These are phyloP conservation scores for Saraca asoca DNA, from an alignment of 331 rosid genomes.

Conservation along the genomic window DNA sequence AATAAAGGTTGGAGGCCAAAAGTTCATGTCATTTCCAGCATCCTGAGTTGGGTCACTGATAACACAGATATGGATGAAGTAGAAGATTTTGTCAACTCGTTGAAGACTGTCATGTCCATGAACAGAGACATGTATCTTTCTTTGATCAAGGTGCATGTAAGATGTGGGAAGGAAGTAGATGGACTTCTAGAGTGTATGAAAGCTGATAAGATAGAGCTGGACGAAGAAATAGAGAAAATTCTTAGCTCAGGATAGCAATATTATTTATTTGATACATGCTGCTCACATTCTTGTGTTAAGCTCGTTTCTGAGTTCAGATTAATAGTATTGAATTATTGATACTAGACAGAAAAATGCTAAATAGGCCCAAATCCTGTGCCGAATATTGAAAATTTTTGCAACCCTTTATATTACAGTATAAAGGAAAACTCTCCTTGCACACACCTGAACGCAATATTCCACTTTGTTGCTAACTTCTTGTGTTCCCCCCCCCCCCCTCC, in stretches of 20 bases:
- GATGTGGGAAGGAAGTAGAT: conserved; percentile 49
- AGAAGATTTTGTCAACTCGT: conserved; percentile 53
- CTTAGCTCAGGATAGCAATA: conserved; percentile 33
- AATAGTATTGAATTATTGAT: too few relatives aligned
- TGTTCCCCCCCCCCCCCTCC: too few relatives aligned
- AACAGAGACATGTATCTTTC: conserved; percentile 54
- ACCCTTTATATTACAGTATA: too few relatives aligned
- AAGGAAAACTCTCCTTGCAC: too few relatives aligned
- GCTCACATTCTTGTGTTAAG: too few relatives aligned
- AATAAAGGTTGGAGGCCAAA: conserved; percentile 74
- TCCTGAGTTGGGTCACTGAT: conserved; percentile 53
- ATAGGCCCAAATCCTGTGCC: too few relatives aligned
- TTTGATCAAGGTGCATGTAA: conserved; percentile 48
- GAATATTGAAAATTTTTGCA: too few relatives aligned
- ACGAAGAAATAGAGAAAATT: conserved; percentile 39
- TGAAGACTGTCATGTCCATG: conserved; percentile 54
- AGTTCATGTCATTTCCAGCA: conserved; percentile 38
- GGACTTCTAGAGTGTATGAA: conserved; percentile 48
- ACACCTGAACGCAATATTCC: too few relatives aligned
- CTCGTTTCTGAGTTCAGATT: too few relatives aligned
- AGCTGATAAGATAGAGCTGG: conserved; percentile 41
- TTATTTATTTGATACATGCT: too few relatives aligned
- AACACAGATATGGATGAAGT: conserved; percentile 50
- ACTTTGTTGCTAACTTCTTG: too few relatives aligned
- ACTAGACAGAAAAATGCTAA: too few relatives aligned